These are phyloP conservation scores for Spergularia bocconei DNA, from an alignment of 148 eudicot genomes.

Conservation along the genomic window DNA sequence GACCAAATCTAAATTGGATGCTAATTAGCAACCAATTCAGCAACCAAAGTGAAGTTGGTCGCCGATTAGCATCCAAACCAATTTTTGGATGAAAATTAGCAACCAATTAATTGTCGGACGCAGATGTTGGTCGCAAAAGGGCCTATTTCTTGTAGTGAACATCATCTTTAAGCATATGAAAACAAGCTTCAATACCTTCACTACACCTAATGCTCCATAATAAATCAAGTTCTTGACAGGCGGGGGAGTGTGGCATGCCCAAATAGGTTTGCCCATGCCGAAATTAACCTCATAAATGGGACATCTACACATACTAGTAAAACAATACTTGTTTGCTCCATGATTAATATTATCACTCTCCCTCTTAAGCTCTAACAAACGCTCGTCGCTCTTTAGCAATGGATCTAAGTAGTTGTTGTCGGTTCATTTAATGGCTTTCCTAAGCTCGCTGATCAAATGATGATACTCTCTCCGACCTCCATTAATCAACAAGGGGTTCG, in stretches of 20 bases:
- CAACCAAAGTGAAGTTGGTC: too few species aligned
- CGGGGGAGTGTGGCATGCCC: conserved; percentile 15
- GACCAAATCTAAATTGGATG: too few species aligned
- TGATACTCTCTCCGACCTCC: background rate
- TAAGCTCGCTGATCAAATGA: background rate
- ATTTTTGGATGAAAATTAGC: too few species aligned
- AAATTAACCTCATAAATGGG: conserved; percentile 30
- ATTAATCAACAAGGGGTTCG: background rate
- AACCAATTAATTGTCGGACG: too few species aligned
- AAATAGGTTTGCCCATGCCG: conserved; percentile 40
- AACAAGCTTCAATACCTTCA: conserved; percentile 33
- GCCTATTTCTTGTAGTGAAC: too few species aligned
- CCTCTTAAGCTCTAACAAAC: background rate
- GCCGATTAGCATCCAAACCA: too few species aligned
- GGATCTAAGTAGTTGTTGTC: background rate
- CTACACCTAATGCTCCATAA: conserved; percentile 22
- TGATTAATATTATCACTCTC: background rate
- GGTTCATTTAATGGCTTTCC: background rate
- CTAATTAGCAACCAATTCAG: too few species aligned
- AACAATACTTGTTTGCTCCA: background rate
- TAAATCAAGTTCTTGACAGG: conserved; percentile 8
- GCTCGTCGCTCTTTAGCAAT: background rate
- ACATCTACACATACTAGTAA: conserved; percentile 13
- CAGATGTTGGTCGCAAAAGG: too few species aligned
- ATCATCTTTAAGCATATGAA: conserved; percentile 12